phyloP scores from a whole-genome alignment of 352 stramenopile genomes.

The Globisporangium abappressorium region DNA sequence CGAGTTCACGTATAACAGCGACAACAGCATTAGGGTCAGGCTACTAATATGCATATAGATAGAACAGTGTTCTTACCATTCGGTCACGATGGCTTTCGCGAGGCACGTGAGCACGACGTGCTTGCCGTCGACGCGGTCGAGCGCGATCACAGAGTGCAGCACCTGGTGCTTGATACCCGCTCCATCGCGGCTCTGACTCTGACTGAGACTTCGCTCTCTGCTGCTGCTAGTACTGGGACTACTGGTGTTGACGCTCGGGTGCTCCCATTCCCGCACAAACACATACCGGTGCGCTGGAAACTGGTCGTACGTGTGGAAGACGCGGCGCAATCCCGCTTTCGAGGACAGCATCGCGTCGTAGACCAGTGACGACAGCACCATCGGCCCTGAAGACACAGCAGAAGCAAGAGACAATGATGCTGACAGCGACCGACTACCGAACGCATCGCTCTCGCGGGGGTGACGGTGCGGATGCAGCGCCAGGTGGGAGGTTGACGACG shows the following conservation, averaged over 20 bases:
- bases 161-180: slow-evolving; percentile 11
- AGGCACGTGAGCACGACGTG: slow-evolving; percentile 41
- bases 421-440: background rate
- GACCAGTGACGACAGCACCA: background rate
- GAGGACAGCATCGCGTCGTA: slow-evolving; percentile 10
- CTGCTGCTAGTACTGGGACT: slow-evolving; percentile 12
- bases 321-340: slow-evolving; percentile 5
- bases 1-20: background rate
- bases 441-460: background rate
- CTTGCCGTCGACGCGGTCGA: slow-evolving; percentile 11
- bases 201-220: background rate
- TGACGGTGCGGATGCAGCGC: background rate
- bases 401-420: background rate
- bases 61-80: slow-evolving; percentile 21
- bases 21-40: background rate
- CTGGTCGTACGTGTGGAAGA: slow-evolving; percentile 21
- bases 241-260: background rate
- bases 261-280: slow-evolving; percentile 20
- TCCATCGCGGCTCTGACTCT: slow-evolving; percentile 3
- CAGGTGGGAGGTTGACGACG: background rate
- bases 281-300: slow-evolving; percentile 30
- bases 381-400: background rate
- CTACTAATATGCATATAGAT: background rate
- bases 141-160: slow-evolving; percentile 27
- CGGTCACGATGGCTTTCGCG: slow-evolving; percentile 32